These are phyloP conservation scores for Solanum sparsipilum DNA, from an alignment of 257 asterid genomes.

Conservation along the genomic window DNA sequence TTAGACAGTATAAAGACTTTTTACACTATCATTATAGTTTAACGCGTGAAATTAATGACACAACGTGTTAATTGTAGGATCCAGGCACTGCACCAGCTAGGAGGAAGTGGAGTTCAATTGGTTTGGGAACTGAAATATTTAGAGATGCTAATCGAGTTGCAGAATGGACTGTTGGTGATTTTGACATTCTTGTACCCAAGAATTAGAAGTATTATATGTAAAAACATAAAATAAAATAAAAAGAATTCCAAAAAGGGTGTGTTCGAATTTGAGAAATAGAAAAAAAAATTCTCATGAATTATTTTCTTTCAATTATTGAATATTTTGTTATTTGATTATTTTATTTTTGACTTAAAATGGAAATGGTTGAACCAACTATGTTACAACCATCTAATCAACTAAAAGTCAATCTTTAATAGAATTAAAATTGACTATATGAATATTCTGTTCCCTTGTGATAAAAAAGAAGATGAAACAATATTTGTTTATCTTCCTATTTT, in stretches of 20 bases:
- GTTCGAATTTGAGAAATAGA: not conserved
- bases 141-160: slow-evolving; percentile 58
- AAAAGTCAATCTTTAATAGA: not conserved
- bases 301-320: not conserved
- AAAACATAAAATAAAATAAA: not conserved
- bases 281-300: not conserved
- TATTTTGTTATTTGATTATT: not conserved
- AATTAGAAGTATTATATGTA: not conserved
- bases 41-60: not conserved
- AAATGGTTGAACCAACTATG: not conserved
- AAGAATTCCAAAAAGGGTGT: not conserved
- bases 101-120: slow-evolving; percentile 62
- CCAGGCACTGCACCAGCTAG: slow-evolving; percentile 53
- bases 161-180: slow-evolving; percentile 81
- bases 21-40: not conserved
- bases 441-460: not conserved
- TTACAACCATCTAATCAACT: not conserved
- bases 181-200: slow-evolving; percentile 45
- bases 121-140: slow-evolving; percentile 63
- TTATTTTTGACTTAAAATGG: not conserved
- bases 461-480: too few relatives aligned
- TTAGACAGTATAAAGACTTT: not conserved
- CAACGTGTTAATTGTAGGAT: slow-evolving; percentile 35
- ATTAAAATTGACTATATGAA: not conserved
- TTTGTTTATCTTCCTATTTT: not conserved